Evolutionary conservation across 2,329 filamentous ascomycete genomes (phyloP).

Genomic region (Penicillium hordei): DNA sequence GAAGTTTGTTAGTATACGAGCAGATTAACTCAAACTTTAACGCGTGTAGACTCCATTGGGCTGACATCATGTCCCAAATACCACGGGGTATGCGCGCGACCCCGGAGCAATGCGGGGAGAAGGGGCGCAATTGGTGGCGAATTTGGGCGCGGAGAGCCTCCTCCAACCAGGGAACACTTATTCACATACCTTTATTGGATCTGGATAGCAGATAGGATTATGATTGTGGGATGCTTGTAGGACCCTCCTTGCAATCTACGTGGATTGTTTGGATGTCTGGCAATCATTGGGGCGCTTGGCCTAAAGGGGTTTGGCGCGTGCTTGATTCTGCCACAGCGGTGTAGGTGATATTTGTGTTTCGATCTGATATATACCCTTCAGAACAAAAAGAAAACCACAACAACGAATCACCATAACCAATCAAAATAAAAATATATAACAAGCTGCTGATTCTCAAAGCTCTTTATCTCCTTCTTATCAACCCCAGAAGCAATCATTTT

Average conservation of each 20-base stretch:
- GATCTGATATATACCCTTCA: no score
- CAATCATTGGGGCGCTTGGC: constrained; percentile 5
- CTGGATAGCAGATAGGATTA: neutral
- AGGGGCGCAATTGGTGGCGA: constrained; percentile 15
- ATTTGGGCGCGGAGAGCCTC: neutral
- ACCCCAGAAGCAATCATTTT: no score
- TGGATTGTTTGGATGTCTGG: constrained; percentile 12
- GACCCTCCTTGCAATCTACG: constrained; percentile 1
- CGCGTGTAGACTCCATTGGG: constrained; percentile 13
- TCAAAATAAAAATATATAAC: no score
- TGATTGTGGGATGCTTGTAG: constrained; percentile 2
- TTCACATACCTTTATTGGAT: constrained; percentile 12
- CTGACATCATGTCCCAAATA: constrained; percentile 9
- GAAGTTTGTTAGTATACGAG: neutral
- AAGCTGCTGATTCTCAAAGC: no score
- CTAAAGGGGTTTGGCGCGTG: constrained; percentile 2
- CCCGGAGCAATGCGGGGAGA: constrained; percentile 21
- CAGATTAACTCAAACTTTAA: neutral
- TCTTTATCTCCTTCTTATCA: no score
- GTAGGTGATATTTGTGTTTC: neutral
- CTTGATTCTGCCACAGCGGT: constrained; percentile 9
- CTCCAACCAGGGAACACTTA: no score
- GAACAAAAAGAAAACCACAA: no score
- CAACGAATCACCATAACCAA: no score
- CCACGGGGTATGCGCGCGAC: constrained; percentile 17